A percentile compares a stretch with the other conserved stretches of the same genome.
Conservation (phyloP, 2,329 filamentous ascomycete species). For the Juglanconis juglandina region DNA sequence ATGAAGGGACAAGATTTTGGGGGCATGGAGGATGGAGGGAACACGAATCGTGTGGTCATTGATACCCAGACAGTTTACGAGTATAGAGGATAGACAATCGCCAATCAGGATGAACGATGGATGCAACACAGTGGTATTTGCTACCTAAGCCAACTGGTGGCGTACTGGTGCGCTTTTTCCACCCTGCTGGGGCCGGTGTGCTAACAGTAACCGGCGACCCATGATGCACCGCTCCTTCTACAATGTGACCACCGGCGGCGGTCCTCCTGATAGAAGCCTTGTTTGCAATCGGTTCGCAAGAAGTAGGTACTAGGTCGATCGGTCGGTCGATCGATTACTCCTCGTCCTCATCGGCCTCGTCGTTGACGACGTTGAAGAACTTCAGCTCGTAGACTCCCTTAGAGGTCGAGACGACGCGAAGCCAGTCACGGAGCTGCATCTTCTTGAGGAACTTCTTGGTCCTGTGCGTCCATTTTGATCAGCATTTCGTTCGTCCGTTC, state of each 20-base stretch:
- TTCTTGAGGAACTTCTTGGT: slow-evolving; percentile 99
- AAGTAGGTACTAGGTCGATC: background rate
- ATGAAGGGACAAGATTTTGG: background rate
- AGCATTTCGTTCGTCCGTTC: slow-evolving; percentile 16
- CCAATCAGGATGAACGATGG: background rate
- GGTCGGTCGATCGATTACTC: slow-evolving; percentile 62
- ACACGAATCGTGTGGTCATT: background rate
- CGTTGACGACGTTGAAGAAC: slow-evolving; percentile 99
- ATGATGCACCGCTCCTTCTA: background rate
- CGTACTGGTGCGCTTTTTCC: background rate
- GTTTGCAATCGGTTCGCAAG: background rate
- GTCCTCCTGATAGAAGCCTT: slow-evolving; percentile 1
- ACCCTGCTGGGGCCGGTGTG: background rate
- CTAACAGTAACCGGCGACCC: background rate
- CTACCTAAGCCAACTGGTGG: slow-evolving; percentile 4
- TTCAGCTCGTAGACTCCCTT: slow-evolving; percentile 99
- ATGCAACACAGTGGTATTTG: slow-evolving; percentile 12
- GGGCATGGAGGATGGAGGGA: background rate
- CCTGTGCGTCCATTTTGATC: slow-evolving; percentile 42
- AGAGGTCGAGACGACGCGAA: slow-evolving; percentile 95
- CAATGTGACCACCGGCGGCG: slow-evolving; percentile 12
- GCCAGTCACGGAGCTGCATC: slow-evolving; percentile 99
- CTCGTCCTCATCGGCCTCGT: slow-evolving; percentile 96
- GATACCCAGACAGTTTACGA: slow-evolving; percentile 8
- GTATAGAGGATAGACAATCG: background rate